These are phyloP conservation scores for Sungouiozyma intestinalis DNA, from an alignment of 805 yeast genomes.

Conservation along the genomic window DNA sequence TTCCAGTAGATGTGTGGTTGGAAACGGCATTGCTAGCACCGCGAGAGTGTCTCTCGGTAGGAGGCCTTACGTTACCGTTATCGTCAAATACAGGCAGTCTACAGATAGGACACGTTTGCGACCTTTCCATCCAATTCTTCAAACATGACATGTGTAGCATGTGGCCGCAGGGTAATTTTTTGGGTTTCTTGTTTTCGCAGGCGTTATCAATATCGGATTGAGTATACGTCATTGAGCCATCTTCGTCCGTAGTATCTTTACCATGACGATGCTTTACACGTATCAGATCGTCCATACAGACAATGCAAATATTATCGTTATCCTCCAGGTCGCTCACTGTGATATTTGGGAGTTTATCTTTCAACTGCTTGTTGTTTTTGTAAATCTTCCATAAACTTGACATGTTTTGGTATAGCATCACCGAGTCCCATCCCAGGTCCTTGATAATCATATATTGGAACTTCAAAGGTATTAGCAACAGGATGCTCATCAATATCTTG, in stretches of 20 bases:
- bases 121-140: slow-evolving; percentile 85
- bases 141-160: slow-evolving; percentile 83
- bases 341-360: slow-evolving; percentile 53
- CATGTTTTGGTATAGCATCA: slow-evolving; percentile 27
- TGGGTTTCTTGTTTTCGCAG: slow-evolving; percentile 38
- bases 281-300: slow-evolving; percentile 85
- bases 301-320: slow-evolving; percentile 62
- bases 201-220: slow-evolving; percentile 7
- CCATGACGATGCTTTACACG: slow-evolving; percentile 1
- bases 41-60: not conserved
- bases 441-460: slow-evolving; percentile 40
- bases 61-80: slow-evolving; percentile 18
- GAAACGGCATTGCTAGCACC: not conserved
- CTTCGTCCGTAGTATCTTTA: not conserved
- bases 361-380: slow-evolving; percentile 48
- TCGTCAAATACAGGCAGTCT: slow-evolving; percentile 52
- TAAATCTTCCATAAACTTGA: slow-evolving; percentile 32
- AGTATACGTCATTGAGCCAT: not conserved
- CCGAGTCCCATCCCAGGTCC: slow-evolving; percentile 34
- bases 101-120: slow-evolving; percentile 91
- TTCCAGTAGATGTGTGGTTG: not conserved
- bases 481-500: slow-evolving; percentile 38
- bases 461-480: slow-evolving; percentile 36
- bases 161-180: slow-evolving; percentile 75
- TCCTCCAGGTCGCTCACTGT: slow-evolving; percentile 52